Evolutionary conservation across 225 moss, liverwort and hornwort species (phyloP), one percentile per base, ranked within the genome.

Genomic region (Bryum argenteum): DNA sequence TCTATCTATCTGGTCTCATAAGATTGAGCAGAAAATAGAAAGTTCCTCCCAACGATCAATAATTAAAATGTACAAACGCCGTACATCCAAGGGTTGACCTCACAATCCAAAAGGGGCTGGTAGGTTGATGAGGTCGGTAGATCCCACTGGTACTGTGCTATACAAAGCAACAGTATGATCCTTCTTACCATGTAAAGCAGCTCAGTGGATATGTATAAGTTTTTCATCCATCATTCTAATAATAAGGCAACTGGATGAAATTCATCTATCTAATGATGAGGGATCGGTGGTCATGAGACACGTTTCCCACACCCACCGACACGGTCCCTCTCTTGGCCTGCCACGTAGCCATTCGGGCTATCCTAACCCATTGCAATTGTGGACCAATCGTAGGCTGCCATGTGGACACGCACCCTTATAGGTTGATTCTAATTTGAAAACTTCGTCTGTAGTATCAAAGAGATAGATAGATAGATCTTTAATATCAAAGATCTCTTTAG

Each of bases 121-220:
- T 33, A 33, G 33, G 33, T n/a, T n/a, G n/a, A n/a, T 33, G 33
- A 28, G 50, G 44, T 8, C 18, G 18, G 39, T 10, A 10, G 9
- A 2, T 5, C 5, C 44, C 4, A 47, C 41, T 17, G 18, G 67
- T 54, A 67, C 67, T 11, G 15, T 6, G 9, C 39, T 9, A 15
- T 38, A 12, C 51, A n/a, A n/a, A n/a, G n/a, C n/a, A n/a, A 2
- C 2, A 0, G 0, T 0, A 15, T 21, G 18, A 50, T 37, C n/a
- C 6, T 0, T 0, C 3, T 8, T 16, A 11, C 0, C 0, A 19
- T 0, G 2, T 53, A 39, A 39, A 39, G 15, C 8, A 0, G 3
- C 14, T 19, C 18, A 1, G 9, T 52, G 1, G 64, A 1, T 50
- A 28, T 17, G 8, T 24, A 44, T 26, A 24, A 65, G 45, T n/a